phyloP scores from a whole-genome alignment of 1,139 yeast genomes.

The Saccharomyces hybrid region DNA sequence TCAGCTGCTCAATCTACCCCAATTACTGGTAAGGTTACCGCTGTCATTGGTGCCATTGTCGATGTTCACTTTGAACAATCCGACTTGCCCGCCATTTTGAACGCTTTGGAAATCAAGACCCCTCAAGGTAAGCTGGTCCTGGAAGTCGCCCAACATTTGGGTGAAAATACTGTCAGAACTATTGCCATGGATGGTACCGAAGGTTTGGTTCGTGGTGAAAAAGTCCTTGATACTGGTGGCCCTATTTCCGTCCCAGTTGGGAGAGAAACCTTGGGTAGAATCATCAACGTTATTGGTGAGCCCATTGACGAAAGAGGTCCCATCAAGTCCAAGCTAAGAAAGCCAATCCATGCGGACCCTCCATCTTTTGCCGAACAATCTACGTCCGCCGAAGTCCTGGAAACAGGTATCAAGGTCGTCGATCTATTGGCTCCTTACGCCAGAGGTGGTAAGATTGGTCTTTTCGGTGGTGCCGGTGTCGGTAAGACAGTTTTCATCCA shows the following conservation, averaged over 20 bases:
- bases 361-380: constrained; percentile 95
- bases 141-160: constrained; percentile 98
- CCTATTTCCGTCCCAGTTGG: constrained; percentile 99
- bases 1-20: constrained; percentile 71
- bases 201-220: constrained; percentile 97
- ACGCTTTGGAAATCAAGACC: constrained; percentile 83
- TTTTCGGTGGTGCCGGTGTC: constrained; percentile 99
- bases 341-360: constrained; percentile 98
- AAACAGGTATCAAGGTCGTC: constrained; percentile 99
- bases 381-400: constrained; percentile 94
- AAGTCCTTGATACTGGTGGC: constrained; percentile 90
- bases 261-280: constrained; percentile 98
- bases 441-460: constrained; percentile 99
- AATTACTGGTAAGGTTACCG: constrained; percentile 84
- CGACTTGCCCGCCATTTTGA: constrained; percentile 92
- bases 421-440: constrained; percentile 99
- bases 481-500: constrained; percentile 99
- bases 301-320: constrained; percentile 99
- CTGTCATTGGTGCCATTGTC: constrained; percentile 99
- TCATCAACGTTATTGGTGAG: constrained; percentile 96
- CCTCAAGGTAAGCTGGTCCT: constrained; percentile 70
- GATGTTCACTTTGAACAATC: constrained; percentile 98
- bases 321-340: constrained; percentile 80
- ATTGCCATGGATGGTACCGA: constrained; percentile 99
- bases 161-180: constrained; percentile 99